Evolutionary conservation across 176 grass and related monocot genomes (phyloP), one percentile per base, ranked within the genome.

Genomic region (Lolium rigidum): DNA sequence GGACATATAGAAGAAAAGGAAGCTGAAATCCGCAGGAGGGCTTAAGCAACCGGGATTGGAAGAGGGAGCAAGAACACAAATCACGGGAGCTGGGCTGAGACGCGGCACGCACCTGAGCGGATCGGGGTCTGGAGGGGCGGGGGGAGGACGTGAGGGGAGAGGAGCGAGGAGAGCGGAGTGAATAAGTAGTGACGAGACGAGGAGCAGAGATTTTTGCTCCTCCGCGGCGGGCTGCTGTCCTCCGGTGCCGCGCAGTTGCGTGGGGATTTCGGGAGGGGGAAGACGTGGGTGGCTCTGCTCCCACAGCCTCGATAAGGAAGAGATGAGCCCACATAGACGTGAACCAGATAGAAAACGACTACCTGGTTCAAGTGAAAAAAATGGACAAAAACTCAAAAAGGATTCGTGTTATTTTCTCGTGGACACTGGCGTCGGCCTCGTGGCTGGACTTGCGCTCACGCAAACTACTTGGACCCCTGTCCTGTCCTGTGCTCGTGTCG

Each of bases 221-320:
- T 6, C 9, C 69, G 6, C 26, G 26, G 26, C 26, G 26, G 26
- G 26, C 26, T 28, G 26, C 26, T 28, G 26, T 28, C 24, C 84
- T 82, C 74, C 80, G 81, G 85, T 80, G 89, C 18, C 41, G 85
- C 57, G 80, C 66, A 2, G 80, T 91, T 80, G 85, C 85, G 89
- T 87, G 81, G 80, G 85, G 80, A 64, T 60, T 90, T 84, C 15
- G 6, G 17, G 55, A 24, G 11, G 49, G 8, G 66, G 84, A 49
- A 28, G 81, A 91, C 89, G 89, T 91, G 89, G 69, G 69, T 51
- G 59, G 81, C 50, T 76, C 41, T 17, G 80, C 70, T 62, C 50
- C 89, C 89, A 81, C 81, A 88, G 69, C 81, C 76, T 75, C 81
- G 81, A 63, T 70, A 70, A 81, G 85, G 89, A 88, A 84, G 85